A percentile compares a stretch with the other conserved stretches of the same genome.
Conservation (phyloP, 352 stramenopile species). For the Phytophthora citricola region DNA sequence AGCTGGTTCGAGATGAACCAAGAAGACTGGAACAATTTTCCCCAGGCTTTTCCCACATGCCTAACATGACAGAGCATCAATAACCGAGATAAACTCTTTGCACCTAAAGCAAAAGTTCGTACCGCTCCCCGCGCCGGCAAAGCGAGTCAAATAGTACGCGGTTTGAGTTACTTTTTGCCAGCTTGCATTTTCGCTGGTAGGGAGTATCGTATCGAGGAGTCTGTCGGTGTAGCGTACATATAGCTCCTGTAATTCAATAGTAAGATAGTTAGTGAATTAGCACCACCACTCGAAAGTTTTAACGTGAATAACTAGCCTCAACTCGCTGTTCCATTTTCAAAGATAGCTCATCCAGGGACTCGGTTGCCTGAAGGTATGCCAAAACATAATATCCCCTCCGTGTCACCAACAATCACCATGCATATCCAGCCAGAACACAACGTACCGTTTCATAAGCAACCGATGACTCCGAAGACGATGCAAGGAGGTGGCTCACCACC, state of each 20-base stretch:
- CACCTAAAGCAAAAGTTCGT: slow-evolving; percentile 8
- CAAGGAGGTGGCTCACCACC: slow-evolving; percentile 80
- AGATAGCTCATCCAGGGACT: slow-evolving; percentile 45
- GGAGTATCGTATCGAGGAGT: slow-evolving; percentile 66
- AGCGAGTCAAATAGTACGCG: slow-evolving; percentile 83
- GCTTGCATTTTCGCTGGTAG: slow-evolving; percentile 34
- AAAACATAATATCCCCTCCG: background rate
- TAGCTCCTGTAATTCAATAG: slow-evolving; percentile 43
- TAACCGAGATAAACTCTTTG: background rate
- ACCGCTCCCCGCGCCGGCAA: slow-evolving; percentile 71
- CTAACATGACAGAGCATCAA: slow-evolving; percentile 30
- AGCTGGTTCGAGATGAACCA: slow-evolving; percentile 70
- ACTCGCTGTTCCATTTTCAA: slow-evolving; percentile 33
- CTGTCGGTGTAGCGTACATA: slow-evolving; percentile 64
- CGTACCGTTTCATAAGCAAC: slow-evolving; percentile 63
- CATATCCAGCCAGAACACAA: background rate
- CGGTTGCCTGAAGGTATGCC: slow-evolving; percentile 41
- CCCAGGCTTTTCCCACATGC: slow-evolving; percentile 66
- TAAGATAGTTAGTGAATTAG: background rate
- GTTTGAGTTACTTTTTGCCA: slow-evolving; percentile 68
- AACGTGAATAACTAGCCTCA: slow-evolving; percentile 44
- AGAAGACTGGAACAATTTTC: slow-evolving; percentile 64
- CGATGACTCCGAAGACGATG: slow-evolving; percentile 56
- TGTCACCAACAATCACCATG: background rate
- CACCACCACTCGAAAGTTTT: background rate